Base-by-base conservation (phyloP, 2,329 filamentous ascomycete genomes). In the Paradendryphiella salina region DNA sequence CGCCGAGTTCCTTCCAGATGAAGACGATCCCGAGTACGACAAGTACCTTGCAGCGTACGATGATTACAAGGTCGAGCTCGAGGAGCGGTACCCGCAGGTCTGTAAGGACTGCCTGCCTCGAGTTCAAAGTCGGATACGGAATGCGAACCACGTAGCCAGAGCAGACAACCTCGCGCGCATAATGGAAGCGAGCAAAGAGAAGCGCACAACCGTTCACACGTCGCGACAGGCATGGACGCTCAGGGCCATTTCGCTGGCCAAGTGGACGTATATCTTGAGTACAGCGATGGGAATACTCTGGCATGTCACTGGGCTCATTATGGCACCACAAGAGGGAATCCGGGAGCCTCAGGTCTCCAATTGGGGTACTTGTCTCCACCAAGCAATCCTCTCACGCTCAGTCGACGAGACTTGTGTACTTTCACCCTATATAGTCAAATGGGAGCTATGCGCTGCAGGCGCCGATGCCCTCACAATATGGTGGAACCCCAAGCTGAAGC, bases 51-150 rank as follows among this genome's bases (percentile, higher is more conserved):
- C 80, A 46, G 81, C 82, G 40, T 87, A 89, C 62, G 86, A 85
- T 57, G 79, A 80, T 29, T 96, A 88, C 70, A 85, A 86, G 54
- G 80, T 79, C 54, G 80, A 85, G 43, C 79, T 96, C 14, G 92
- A 96, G 75, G 79, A 84, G 63, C 83, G 88, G 41, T 97, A 96
- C 67, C 94, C 94, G 0, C 90, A 94, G 67, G 87, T 96, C 51
- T 99, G 94, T 76, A 82, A 82, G 56, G 79, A 84, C 37, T 99
- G 94, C 73, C 87, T 89, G 57, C 87, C 86, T 5, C 83, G 79
- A 54, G 92, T 93, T 17, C 83, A 87, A 56, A 77, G 81, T 29
- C 82, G 85, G 54, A 85, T 96, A 44, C 80, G 83, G 17, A 79
- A 84, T 59, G 85, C 89, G 0, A 86, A 84, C 7, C 96, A 96